Evolutionary conservation across 495 filamentous ascomycete species (phyloP), one percentile per base, ranked within the genome.

Genomic region (Penicillium alfredii): DNA sequence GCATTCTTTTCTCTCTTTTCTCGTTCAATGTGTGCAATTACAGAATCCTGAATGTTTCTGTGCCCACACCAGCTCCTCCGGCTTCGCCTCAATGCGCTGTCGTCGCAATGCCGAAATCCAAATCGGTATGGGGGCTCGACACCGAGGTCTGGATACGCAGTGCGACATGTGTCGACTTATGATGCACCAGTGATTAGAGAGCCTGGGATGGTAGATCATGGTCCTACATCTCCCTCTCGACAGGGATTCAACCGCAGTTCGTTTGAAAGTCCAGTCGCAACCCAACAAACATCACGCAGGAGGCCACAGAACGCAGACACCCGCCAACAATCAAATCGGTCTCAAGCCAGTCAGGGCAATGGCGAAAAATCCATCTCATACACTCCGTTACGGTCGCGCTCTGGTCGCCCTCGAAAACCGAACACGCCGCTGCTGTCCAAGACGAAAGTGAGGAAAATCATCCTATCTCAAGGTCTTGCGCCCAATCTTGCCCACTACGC

Each of bases 1-100:
- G n/a, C n/a, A n/a, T n/a, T n/a, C 11, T 30, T 6, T 39, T 22
- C 11, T 22, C 15, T 34, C 17, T 26, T 35, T 38, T 32, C 33
- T 26, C 17, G 11, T 6, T 19, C 35, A 39, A 65, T 66, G 55
- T 32, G 38, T 51, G 35, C 18, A 9, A 30, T 28, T 14, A 37
- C 40, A 30, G 30, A 49, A 22, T 43, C 31, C 61, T 67, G 65
- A 66, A 69, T 69, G 65, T 67, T 48, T 49, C 41, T 52, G 44
- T 52, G 63, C 55, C 45, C 55, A 39, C 53, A 50, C 16, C 40
- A 39, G 28, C 29, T 60, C 25, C 43, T 56, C 47, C 61, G 49
- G 24, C 36, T 42, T 31, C 58, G 61, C 53, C 35, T 61, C 17
- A 53, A 49, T 41, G 57, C 58, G 47, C 51, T 62, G 7, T 53